Evolutionary conservation across 371 early-diverging fungal species (phyloP).

Genomic region (Syncephalis fuscata): DNA sequence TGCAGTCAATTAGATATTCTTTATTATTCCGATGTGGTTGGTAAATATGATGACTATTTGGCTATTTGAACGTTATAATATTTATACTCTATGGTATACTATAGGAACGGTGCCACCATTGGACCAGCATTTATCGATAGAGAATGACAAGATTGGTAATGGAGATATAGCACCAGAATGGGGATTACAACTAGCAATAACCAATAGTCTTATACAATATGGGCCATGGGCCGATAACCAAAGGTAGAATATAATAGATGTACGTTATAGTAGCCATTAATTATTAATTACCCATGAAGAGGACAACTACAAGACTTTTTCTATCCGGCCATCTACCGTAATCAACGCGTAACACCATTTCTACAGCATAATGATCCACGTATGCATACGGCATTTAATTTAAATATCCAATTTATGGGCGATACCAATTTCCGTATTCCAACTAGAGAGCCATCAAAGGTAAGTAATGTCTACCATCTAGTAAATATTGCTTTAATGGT

Average conservation of each 20-base stretch:
- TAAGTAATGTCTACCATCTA: slow-evolving; percentile 5
- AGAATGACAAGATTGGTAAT: slow-evolving; percentile 29
- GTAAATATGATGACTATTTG: slow-evolving; percentile 14
- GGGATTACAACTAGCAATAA: slow-evolving; percentile 41
- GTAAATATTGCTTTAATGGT: neutral
- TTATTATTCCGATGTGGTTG: slow-evolving; percentile 56
- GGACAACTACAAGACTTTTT: slow-evolving; percentile 51
- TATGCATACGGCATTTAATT: slow-evolving; percentile 33
- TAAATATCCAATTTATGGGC: slow-evolving; percentile 44
- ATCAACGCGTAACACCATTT: slow-evolving; percentile 21
- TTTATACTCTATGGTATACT: neutral
- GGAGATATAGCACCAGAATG: slow-evolving; percentile 54
- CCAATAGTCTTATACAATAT: slow-evolving; percentile 47
- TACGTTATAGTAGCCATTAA: too few species aligned
- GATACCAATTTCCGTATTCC: slow-evolving; percentile 47
- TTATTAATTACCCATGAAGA: slow-evolving; percentile 8
- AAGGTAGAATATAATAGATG: slow-evolving; percentile 15
- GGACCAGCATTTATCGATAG: slow-evolving; percentile 8
- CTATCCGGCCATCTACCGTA: slow-evolving; percentile 52
- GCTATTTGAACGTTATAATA: neutral
- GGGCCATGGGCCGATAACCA: slow-evolving; percentile 87
- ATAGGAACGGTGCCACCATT: slow-evolving; percentile 30
- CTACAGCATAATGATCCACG: slow-evolving; percentile 37
- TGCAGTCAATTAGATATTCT: slow-evolving; percentile 34
- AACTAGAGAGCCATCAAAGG: slow-evolving; percentile 59